Evolutionary conservation across 1,284 basidiomycete genomes (phyloP), one percentile per base, ranked within the genome.

Genomic region (Ustilago crameri): DNA sequence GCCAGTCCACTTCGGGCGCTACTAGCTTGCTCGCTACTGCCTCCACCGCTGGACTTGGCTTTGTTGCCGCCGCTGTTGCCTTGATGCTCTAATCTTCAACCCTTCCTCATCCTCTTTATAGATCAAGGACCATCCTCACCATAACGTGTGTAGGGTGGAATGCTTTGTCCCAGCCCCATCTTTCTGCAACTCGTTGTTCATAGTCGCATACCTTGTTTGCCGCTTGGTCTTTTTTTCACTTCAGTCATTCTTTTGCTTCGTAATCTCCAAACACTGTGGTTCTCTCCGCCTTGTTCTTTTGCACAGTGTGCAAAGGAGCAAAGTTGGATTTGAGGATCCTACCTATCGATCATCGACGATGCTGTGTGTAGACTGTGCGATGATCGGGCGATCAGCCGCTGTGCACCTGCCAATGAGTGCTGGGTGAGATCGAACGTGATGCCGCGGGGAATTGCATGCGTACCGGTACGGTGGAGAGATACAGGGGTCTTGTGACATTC

Each of bases 41-140:
- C n/a, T 65, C 58, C 45, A 71, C 62, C 30, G 24, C 61, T 34
- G 58, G 51, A 24, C 44, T 71, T 17, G 68, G 58, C 26, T 51
- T 54, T 18, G 18, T 71, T 17, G 62, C 68, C 41, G 68, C 62
- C 43, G 68, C 51, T 24, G n/a, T 66, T 17, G 68, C 62, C 23
- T 44, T 71, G 22, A 9, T 71, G 46, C 44, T 71, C 24, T 71
- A 35, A 58, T 27, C 35, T 20, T 12, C 12, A 9, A 18, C 23
- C 5, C 20, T 27, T 18, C 35, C 24, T 51, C 54, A 53, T 53
- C 44, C 23, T 18, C 23, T 23, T 23, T 42, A 23, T 22, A 10
- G 41, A 15, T 9, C n/a, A n/a, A n/a, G n/a, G n/a, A n/a, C n/a
- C n/a, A n/a, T n/a, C n/a, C n/a, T n/a, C n/a, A n/a, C n/a, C n/a